Evolutionary conservation across 176 grass and related monocot genomes (phyloP).

Genomic region (Triticum dicoccoides): DNA sequence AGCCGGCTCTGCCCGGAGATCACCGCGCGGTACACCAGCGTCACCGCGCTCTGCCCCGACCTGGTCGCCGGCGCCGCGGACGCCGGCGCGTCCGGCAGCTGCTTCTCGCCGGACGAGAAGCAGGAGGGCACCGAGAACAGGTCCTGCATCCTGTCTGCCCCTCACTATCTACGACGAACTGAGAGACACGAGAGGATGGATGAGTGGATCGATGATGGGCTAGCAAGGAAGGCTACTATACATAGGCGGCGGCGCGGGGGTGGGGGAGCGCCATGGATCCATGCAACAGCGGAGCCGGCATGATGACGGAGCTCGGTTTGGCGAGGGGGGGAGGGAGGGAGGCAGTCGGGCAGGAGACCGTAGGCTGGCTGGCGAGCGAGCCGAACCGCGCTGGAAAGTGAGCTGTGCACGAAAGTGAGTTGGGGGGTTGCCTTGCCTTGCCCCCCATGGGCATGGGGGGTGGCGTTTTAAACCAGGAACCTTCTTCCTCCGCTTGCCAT

Average conservation of each 20-base stretch:
- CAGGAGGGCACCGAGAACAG: constrained; percentile 73
- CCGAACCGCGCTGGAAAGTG: constrained; percentile 50
- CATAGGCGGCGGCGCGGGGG: constrained; percentile 30
- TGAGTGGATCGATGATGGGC: not conserved
- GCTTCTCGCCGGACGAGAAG: constrained; percentile 66
- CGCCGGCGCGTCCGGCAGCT: constrained; percentile 31
- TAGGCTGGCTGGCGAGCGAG: constrained; percentile 26
- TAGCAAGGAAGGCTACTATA: constrained; percentile 30
- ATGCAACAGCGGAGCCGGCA: constrained; percentile 27
- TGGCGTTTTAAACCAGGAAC: constrained; percentile 48
- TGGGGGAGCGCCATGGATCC: constrained; percentile 5
- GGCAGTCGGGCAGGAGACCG: constrained; percentile 12
- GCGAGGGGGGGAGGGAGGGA: constrained; percentile 9
- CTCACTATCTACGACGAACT: not conserved
- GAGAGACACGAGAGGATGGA: not conserved
- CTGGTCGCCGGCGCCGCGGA: constrained; percentile 24
- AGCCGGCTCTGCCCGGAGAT: constrained; percentile 57
- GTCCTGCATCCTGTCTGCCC: constrained; percentile 59
- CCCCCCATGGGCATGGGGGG: constrained; percentile 28
- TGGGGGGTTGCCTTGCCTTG: not conserved
- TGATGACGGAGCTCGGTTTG: constrained; percentile 8
- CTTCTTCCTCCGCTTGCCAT: constrained; percentile 20
- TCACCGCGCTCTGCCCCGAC: constrained; percentile 53
- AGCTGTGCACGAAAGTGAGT: constrained; percentile 42
- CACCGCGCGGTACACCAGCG: constrained; percentile 55